Evolutionary conservation across 164 flowering plant genomes (phyloP).

Genomic region (Taxillus chinensis): DNA sequence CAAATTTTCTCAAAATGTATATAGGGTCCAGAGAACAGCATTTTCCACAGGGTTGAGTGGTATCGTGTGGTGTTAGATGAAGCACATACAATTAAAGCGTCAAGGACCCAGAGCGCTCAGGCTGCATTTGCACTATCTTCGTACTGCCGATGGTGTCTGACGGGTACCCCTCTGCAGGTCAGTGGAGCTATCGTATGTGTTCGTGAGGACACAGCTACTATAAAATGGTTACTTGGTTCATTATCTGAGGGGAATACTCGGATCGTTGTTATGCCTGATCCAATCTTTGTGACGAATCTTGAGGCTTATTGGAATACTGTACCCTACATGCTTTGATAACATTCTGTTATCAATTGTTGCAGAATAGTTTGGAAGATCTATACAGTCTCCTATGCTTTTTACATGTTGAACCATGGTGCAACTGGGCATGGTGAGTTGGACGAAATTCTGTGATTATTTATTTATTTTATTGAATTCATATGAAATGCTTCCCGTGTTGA

Average conservation of each 20-base stretch:
- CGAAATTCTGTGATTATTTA: not conserved
- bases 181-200: not conserved
- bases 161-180: conserved; percentile 90
- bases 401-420: conserved; percentile 86
- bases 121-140: conserved; percentile 55
- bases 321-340: too few relatives aligned
- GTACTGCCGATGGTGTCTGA: conserved; percentile 78
- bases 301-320: too few relatives aligned
- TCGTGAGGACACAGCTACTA: too few relatives aligned
- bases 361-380: conserved; percentile 79
- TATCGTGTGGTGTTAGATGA: conserved; percentile 77
- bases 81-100: conserved; percentile 74
- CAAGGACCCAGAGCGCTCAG: conserved; percentile 45
- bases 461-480: not conserved
- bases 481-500: too few relatives aligned
- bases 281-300: too few relatives aligned
- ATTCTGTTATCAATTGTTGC: conserved; percentile 20
- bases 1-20: conserved; percentile 1
- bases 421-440: conserved; percentile 63
- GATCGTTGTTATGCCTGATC: too few relatives aligned
- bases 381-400: conserved; percentile 75
- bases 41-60: conserved; percentile 60
- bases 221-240: too few relatives aligned
- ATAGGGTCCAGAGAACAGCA: conserved; percentile 41
- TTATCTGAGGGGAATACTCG: too few relatives aligned